These are phyloP conservation scores for Neurospora sp. DNA, from an alignment of 495 filamentous ascomycete genomes.

Conservation along the genomic window DNA sequence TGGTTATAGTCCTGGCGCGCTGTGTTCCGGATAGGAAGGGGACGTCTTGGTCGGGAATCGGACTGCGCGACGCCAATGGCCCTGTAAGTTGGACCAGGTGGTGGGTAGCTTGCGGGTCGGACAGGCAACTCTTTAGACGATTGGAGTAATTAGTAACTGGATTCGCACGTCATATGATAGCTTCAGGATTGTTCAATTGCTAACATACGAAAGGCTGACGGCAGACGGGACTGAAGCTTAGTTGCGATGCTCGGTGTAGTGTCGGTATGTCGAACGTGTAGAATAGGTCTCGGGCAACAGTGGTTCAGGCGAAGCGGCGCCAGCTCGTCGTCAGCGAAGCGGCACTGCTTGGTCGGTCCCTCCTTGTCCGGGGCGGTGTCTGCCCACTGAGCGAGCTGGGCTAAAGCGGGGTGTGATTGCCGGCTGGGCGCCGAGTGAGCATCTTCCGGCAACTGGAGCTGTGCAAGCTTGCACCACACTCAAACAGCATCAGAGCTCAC, in stretches of 20 bases:
- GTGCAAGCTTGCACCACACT: not conserved
- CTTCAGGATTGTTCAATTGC: not conserved
- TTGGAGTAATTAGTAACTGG: not conserved
- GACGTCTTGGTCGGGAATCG: not conserved
- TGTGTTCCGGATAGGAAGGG: not conserved
- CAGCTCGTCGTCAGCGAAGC: not conserved
- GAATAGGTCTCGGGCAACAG: not conserved
- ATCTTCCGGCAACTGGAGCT: not conserved
- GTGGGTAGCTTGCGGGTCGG: not conserved
- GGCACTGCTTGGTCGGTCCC: not conserved
- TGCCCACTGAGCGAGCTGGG: not conserved
- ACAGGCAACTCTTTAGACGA: not conserved
- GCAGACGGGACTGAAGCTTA: not conserved
- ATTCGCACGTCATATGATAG: too few species aligned
- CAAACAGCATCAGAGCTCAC: not conserved
- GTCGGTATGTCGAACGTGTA: not conserved
- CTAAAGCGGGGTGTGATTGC: not conserved
- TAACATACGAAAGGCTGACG: not conserved
- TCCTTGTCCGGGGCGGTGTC: not conserved
- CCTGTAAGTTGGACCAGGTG: not conserved
- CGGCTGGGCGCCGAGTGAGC: not conserved
- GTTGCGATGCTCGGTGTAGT: not conserved
- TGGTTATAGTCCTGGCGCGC: not conserved
- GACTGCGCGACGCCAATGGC: not conserved
- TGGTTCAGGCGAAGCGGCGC: not conserved